Conservation (phyloP, 179 eudicot genomes). For the Vitellaria paradoxa region DNA sequence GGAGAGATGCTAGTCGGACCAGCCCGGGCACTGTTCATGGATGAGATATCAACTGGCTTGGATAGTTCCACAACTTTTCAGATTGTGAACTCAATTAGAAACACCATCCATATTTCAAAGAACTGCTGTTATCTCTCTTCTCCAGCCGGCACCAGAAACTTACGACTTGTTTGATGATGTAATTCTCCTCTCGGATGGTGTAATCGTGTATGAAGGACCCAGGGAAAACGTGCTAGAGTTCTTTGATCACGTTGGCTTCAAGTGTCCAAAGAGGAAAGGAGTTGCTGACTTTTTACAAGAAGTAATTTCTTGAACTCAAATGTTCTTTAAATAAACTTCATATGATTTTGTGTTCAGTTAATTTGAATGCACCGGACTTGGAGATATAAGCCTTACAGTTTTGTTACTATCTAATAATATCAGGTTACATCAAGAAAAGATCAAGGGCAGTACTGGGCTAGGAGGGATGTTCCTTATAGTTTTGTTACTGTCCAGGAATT, state of each 20-base stretch:
- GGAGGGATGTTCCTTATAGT: slow-evolving; percentile 14
- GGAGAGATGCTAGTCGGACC: slow-evolving; percentile 88
- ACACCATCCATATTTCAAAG: slow-evolving; percentile 54
- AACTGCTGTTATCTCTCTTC: slow-evolving; percentile 60
- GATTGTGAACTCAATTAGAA: slow-evolving; percentile 61
- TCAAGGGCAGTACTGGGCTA: slow-evolving; percentile 27
- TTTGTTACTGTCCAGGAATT: slow-evolving; percentile 21
- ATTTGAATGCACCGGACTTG: background rate
- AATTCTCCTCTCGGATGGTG: slow-evolving; percentile 73
- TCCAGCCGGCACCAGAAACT: slow-evolving; percentile 81
- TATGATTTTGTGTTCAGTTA: background rate
- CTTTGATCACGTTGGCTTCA: slow-evolving; percentile 65
- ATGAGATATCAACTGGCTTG: slow-evolving; percentile 76
- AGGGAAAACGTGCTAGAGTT: slow-evolving; percentile 61
- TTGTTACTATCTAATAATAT: no score
- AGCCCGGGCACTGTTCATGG: slow-evolving; percentile 71
- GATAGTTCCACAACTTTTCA: slow-evolving; percentile 80
- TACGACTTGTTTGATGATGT: slow-evolving; percentile 70
- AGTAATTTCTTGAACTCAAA: slow-evolving; percentile 26
- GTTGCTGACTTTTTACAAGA: slow-evolving; percentile 70
- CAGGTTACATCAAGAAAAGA: slow-evolving; percentile 32
- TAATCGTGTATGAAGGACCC: slow-evolving; percentile 76
- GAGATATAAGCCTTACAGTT: no score
- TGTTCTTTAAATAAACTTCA: no score
- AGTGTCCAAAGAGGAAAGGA: slow-evolving; percentile 73